Evolutionary conservation across 202 grass and related monocot genomes (phyloP), one percentile per base, ranked within the genome.

Genomic region (Thinopyrum obtusiflorum): DNA sequence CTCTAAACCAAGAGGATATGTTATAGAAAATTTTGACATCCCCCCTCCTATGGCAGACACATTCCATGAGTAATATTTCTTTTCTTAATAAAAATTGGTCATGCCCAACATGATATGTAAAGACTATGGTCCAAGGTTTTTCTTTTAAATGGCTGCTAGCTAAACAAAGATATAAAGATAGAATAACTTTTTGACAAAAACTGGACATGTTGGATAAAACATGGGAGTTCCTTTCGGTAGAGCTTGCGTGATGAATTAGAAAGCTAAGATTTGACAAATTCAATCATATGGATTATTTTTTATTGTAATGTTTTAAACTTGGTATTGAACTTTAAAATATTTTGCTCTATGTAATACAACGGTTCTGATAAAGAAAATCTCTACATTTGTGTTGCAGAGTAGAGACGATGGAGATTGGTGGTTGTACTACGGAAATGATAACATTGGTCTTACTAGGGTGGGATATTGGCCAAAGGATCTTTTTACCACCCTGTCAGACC

Each of bases 401-500:
- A 70, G 67, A 39, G 67, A 70, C 10, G 67, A 70, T 70, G 67
- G 67, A 39, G 67, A 70, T 70, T 70, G 67, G 67, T 70, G 67
- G 33, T 13, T 70, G 67, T 39, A 70, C 20, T 70, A 70, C 2
- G 33, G 67, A 39, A 70, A 70, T 39, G 67, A 70, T 23, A 70
- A 70, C 20, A 70, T 39, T 70, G 67, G 18, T 39, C 37, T 70
- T 39, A 70, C 67, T 1, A 70, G 67, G 67, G 67, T 69, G 9
- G 67, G 67, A 69, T 37, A 69, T 69, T 70, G 67, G 67, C 67
- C 67, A 70, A 70, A 70, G 67, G 37, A 39, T 12, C 20, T 39
- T 39, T 70, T 70, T 39, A 10, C 20, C 37, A 39, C 33, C 37
- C 33, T 69, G 20, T 11, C 33, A 69, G 20, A 12, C 9, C 11